Percentiles rank a stretch among this genome's conserved stretches.
Conservation (phyloP, 2,329 filamentous ascomycete species). For the Microsporum canis region DNA sequence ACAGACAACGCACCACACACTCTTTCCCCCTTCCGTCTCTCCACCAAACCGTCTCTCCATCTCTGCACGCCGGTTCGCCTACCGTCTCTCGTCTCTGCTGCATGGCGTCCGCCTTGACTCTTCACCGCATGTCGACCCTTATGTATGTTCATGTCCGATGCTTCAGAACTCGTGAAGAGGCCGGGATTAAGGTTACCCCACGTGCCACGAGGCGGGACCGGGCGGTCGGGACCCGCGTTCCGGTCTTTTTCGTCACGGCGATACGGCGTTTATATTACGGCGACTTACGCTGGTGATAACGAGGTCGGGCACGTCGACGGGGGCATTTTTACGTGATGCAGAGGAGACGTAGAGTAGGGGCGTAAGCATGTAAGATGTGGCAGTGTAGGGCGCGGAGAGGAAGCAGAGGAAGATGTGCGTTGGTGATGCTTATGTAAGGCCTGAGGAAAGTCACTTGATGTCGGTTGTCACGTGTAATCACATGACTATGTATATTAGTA, state of each 20-base stretch:
- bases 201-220: constrained; percentile 5
- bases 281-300: too few relatives aligned
- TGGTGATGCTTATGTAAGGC: background rate
- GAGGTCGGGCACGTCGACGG: too few relatives aligned
- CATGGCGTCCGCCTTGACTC: too few relatives aligned
- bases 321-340: background rate
- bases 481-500: background rate
- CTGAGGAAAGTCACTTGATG: background rate
- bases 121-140: too few relatives aligned
- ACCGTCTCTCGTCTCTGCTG: too few relatives aligned
- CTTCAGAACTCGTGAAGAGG: background rate
- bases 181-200: constrained; percentile 2
- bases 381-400: background rate
- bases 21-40: too few relatives aligned
- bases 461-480: background rate
- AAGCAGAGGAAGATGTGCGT: background rate
- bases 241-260: constrained; percentile 2
- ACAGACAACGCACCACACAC: background rate
- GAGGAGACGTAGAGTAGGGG: background rate
- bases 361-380: background rate
- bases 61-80: too few relatives aligned
- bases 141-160: too few relatives aligned
- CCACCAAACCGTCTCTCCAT: too few relatives aligned
- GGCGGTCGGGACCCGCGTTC: constrained; percentile 4
- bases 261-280: background rate